Evolutionary conservation across 148 eudicot species (phyloP).

Genomic region (Drosera capensis): DNA sequence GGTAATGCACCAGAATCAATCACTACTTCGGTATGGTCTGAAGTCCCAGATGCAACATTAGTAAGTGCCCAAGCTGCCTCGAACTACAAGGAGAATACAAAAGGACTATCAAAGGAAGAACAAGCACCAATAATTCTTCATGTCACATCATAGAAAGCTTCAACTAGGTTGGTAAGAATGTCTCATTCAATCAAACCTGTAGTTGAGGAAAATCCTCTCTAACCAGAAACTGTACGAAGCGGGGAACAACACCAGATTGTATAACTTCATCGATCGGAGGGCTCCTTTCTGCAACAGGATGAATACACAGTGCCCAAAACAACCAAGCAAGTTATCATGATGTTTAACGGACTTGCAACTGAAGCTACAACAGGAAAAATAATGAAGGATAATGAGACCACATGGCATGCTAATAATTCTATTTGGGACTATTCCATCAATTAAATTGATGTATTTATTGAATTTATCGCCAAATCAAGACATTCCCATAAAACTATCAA

Average conservation of each 20-base stretch:
- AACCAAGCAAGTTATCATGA: too few species aligned
- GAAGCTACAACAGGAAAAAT: too few species aligned
- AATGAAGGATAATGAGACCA: too few species aligned
- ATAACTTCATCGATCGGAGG: background rate
- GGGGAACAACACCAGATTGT: background rate
- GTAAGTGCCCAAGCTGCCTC: conserved; percentile 15
- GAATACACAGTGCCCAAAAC: background rate
- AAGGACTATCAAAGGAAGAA: background rate
- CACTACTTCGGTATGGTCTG: conserved; percentile 8
- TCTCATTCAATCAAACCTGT: background rate
- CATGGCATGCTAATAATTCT: too few species aligned
- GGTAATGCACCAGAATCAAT: conserved; percentile 8
- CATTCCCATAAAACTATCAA: too few species aligned
- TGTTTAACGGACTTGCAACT: too few species aligned
- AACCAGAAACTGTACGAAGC: background rate
- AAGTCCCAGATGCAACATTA: conserved; percentile 12
- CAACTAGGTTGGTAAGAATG: too few species aligned
- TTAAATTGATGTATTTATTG: too few species aligned
- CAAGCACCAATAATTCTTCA: background rate
- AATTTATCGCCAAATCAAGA: too few species aligned
- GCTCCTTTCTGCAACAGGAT: background rate
- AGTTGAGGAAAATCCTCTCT: background rate
- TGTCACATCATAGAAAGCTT: background rate
- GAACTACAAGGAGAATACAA: background rate
- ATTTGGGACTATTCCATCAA: too few species aligned